Evolutionary conservation across 2,329 filamentous ascomycete genomes (phyloP).

Genomic region (Venturia pyrina): DNA sequence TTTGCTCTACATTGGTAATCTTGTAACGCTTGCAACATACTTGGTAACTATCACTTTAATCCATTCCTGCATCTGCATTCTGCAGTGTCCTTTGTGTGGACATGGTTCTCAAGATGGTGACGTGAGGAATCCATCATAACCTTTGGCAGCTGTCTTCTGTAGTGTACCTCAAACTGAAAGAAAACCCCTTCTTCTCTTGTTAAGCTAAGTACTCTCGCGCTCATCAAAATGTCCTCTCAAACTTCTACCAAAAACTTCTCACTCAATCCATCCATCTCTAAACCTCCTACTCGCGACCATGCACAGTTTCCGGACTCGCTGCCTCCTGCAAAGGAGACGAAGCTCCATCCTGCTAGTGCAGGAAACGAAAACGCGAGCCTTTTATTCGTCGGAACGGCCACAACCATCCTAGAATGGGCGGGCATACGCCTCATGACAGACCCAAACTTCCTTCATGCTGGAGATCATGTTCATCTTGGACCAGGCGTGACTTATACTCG

Average conservation of each 20-base stretch:
- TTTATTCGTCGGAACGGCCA: constrained; percentile 8
- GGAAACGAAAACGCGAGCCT: constrained; percentile 4
- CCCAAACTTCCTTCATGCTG: constrained; percentile 56
- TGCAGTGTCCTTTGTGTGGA: background rate
- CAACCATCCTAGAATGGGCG: constrained; percentile 33
- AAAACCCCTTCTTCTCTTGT: background rate
- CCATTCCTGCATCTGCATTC: background rate
- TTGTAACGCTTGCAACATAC: too few species aligned
- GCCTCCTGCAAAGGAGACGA: background rate
- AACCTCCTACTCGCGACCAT: constrained; percentile 6
- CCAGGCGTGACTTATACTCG: constrained; percentile 49
- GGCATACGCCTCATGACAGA: constrained; percentile 45
- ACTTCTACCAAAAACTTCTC: background rate
- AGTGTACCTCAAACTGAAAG: background rate
- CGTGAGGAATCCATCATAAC: background rate
- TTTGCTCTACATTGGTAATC: too few species aligned
- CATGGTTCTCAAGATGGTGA: background rate
- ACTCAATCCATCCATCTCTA: background rate
- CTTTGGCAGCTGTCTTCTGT: background rate
- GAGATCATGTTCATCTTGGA: constrained; percentile 57
- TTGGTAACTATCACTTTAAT: too few species aligned
- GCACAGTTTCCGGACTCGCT: background rate
- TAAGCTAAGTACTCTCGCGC: background rate
- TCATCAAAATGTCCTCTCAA: background rate
- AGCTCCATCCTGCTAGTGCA: background rate